Base-by-base conservation (phyloP, 306 rosid genomes). In the Acmispon strigosus region DNA sequence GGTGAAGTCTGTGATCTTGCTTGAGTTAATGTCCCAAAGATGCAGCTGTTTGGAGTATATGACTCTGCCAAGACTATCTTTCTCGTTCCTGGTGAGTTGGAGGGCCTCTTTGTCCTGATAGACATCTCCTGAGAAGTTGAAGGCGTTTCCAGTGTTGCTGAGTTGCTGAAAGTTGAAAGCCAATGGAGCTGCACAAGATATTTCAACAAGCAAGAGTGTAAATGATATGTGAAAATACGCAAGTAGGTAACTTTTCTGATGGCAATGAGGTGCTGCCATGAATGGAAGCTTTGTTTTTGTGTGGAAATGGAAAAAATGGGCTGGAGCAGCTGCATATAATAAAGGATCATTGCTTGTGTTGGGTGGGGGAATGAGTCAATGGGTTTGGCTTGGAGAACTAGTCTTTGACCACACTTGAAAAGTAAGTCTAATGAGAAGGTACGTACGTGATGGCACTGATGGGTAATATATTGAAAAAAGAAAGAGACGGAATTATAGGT, bases 31-130 rank as follows among this genome's bases (percentile, higher is more conserved):
- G 45, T 81, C 75, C 81, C 81, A 81, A 19, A 76, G 75, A 52
- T 70, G 81, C 10, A 81, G n/a, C 0, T 10, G 49, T 75, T 70
- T 14, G 58, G 62, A 11, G 16, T 75, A 75, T 58, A 10, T 64
- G 48, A 75, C 70, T 29, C 80, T 62, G 1, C 81, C 80, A n/a
- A 16, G 4, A 17, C 81, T 76, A 19, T 58, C 68, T 76, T 19
- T 7, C 39, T 60, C 36, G 5, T 12, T 9, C 39, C 8, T 32
- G 2, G 85, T 76, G 71, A 81, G 81, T 24, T 64, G 55, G 18
- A 81, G 49, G 11, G 7, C 15, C 62, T 56, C 43, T 6, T 54
- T 29, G 0, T 50, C 66, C 7, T 13, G 32, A 9, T 39, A 3
- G 4, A 47, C 80, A 73, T 73, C 79, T 17, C 58, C 85, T 2